Base-by-base conservation (phyloP, 768 basidiomycete genomes). In the Pholiota molesta region DNA sequence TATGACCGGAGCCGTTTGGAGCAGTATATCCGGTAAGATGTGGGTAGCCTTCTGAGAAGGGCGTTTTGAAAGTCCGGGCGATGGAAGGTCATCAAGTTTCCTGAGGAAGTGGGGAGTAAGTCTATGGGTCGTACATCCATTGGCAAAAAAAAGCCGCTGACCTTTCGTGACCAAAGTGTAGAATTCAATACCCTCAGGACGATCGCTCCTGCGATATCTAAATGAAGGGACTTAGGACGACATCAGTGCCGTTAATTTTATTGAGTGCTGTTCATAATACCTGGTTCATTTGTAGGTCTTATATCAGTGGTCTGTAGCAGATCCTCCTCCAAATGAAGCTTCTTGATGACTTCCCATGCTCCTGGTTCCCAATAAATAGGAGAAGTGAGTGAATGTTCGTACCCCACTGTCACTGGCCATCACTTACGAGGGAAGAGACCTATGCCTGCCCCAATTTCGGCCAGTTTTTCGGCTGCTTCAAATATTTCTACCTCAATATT, bases 1-100 rank as follows among this genome's bases (percentile, higher is more conserved):
- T 87, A 91, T 1, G 83, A 82, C 57, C 78, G 76, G 23, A 91
- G 79, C 16, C 86, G 86, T 70, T 88, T 91, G 14, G 78, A 79
- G 57, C 81, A 84, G 59, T 83, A 75, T 5, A 81, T 77, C 53
- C 73, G 77, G 67, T 79, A 83, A 3, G 78, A 74, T 16, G 78
- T 67, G 0, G 83, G 76, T 29, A 90, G 72, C 60, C 77, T 76
- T 44, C 75, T 71, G 9, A 91, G 77, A 57, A 92, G 78, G 1
- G 80, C 81, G 21, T 75, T 72, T 59, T 90, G 88, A 66, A 91
- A 89, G 65, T 90, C 87, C 23, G 88, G 80, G 16, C 90, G 85
- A 71, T 90, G 89, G 63, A 91, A 78, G 61, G 74, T 72, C 63
- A 85, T 75, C 62, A 86, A 57, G 59, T 74, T 72, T n/a, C 86